A percentile compares a stretch with the other conserved stretches of the same genome.
These are phyloP conservation scores for Aspergillus thermomutatus DNA, from an alignment of 2,329 filamentous ascomycete species.

Conservation along the genomic window DNA sequence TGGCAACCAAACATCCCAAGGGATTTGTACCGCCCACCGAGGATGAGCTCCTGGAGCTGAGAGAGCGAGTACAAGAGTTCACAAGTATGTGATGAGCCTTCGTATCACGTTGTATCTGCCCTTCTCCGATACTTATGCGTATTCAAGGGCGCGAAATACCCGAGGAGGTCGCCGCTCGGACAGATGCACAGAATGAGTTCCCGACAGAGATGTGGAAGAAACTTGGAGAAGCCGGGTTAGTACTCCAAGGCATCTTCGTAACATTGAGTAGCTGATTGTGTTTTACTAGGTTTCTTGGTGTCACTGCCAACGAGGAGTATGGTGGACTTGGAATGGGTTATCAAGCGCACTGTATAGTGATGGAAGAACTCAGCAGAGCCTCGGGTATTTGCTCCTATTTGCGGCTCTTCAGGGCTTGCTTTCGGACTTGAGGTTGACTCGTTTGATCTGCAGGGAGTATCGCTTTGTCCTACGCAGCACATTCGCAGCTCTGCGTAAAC, in stretches of 20 bases:
- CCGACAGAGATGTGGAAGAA: slow-evolving; percentile 91
- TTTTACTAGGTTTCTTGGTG: slow-evolving; percentile 67
- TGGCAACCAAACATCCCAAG: slow-evolving; percentile 67
- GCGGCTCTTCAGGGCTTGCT: background rate
- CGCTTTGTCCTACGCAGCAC: slow-evolving; percentile 88
- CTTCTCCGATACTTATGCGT: background rate
- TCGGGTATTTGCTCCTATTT: slow-evolving; percentile 52
- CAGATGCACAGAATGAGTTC: slow-evolving; percentile 86
- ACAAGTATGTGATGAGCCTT: slow-evolving; percentile 46
- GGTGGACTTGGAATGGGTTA: slow-evolving; percentile 91
- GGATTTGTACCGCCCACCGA: slow-evolving; percentile 64
- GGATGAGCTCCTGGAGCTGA: slow-evolving; percentile 73
- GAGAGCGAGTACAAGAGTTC: slow-evolving; percentile 85
- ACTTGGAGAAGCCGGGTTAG: slow-evolving; percentile 74
- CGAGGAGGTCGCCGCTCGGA: slow-evolving; percentile 73
- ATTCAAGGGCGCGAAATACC: slow-evolving; percentile 71
- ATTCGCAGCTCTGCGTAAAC: slow-evolving; percentile 95
- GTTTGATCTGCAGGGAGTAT: slow-evolving; percentile 32
- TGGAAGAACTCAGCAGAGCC: slow-evolving; percentile 91
- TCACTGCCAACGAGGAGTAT: slow-evolving; percentile 89
- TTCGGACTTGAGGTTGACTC: background rate
- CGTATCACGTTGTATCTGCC: background rate
- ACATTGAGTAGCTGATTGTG: background rate
- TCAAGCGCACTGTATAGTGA: slow-evolving; percentile 90
- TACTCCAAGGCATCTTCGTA: background rate